phyloP scores from a whole-genome alignment of 108 stramenopile species.

The Skeletonema menzelii region DNA sequence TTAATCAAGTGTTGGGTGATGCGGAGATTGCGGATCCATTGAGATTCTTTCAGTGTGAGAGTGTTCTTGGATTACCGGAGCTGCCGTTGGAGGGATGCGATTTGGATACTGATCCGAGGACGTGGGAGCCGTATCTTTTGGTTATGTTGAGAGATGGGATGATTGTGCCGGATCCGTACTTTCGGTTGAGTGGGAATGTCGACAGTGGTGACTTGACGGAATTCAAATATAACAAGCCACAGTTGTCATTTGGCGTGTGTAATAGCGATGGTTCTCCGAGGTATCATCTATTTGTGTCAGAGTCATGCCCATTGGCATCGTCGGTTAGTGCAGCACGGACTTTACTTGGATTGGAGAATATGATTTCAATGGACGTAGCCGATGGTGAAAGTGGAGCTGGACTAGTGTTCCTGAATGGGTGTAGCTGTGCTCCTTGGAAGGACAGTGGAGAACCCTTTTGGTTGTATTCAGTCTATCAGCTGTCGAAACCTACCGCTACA shows the following conservation, averaged over 20 bases:
- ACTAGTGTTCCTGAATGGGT: conserved; percentile 12
- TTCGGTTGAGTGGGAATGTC: neutral
- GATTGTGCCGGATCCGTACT: conserved; percentile 18
- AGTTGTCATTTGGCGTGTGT: neutral
- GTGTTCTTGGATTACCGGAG: neutral
- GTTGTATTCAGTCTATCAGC: conserved; percentile 23
- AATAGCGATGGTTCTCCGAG: conserved; percentile 1
- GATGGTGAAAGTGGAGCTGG: conserved; percentile 25
- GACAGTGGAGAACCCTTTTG: conserved; percentile 7
- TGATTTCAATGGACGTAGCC: conserved; percentile 13
- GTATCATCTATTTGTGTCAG: conserved; percentile 16
- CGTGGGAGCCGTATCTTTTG: neutral
- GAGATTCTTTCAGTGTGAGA: conserved; percentile 4
- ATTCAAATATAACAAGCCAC: neutral
- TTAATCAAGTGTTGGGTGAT: conserved; percentile 1
- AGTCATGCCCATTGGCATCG: conserved; percentile 1
- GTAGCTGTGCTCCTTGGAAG: conserved; percentile 13
- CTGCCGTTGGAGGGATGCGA: conserved; percentile 3
- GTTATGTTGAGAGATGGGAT: conserved; percentile 17
- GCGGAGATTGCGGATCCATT: conserved; percentile 4
- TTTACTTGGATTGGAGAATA: conserved; percentile 11
- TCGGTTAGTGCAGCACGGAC: neutral
- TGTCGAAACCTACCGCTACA: conserved; percentile 1
- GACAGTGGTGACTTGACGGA: neutral
- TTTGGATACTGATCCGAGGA: conserved; percentile 16